phyloP scores from a whole-genome alignment of 1,139 yeast genomes.

The Saccharomyces uvarum region DNA sequence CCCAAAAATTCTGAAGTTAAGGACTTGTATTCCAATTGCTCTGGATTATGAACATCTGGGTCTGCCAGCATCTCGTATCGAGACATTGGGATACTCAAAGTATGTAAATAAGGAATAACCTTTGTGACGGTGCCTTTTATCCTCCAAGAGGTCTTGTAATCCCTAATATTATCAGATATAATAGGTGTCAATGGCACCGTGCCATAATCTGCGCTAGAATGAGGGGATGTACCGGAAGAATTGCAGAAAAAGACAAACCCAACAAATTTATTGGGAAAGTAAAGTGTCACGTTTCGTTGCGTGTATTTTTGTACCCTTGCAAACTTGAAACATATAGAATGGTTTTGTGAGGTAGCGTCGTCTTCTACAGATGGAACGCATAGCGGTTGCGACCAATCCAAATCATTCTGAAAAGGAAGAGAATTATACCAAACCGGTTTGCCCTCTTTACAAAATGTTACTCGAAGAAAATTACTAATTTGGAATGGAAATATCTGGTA shows the following conservation, averaged over 20 bases:
- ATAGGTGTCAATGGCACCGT: constrained; percentile 51
- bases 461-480: constrained; percentile 40
- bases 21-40: background rate
- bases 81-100: constrained; percentile 33
- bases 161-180: constrained; percentile 48
- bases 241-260: constrained; percentile 61
- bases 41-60: background rate
- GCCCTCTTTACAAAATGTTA: constrained; percentile 53
- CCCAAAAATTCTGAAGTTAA: background rate
- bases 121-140: constrained; percentile 27
- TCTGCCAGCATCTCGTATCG: background rate
- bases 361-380: constrained; percentile 33
- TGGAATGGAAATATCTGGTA: constrained; percentile 38
- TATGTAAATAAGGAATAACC: constrained; percentile 51
- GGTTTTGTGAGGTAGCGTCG: constrained; percentile 6
- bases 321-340: constrained; percentile 44
- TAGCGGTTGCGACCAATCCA: constrained; percentile 48
- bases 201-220: constrained; percentile 31
- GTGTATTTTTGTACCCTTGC: constrained; percentile 60
- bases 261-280: constrained; percentile 52
- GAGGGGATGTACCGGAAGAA: constrained; percentile 28
- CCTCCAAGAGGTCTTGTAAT: constrained; percentile 23
- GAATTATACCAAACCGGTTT: constrained; percentile 41
- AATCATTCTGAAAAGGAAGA: constrained; percentile 35
- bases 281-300: constrained; percentile 41